These are phyloP conservation scores for Scopulariopsis brevicaulis DNA, from an alignment of 2,329 filamentous ascomycete genomes.

Conservation along the genomic window DNA sequence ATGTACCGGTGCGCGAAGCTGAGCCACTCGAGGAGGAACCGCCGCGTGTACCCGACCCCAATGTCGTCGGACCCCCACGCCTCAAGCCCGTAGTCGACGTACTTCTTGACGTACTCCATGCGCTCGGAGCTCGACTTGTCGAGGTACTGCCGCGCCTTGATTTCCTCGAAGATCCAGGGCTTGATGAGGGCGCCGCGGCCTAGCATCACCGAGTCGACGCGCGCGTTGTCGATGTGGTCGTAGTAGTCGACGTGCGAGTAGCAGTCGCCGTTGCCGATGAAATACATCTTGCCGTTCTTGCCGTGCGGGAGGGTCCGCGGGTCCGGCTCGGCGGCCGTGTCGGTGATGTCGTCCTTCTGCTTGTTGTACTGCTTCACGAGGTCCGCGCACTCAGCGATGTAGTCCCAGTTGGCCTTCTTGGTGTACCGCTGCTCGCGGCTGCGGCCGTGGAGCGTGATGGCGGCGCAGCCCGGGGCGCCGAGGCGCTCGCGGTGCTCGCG, in stretches of 20 bases:
- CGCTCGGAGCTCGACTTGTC: slow-evolving; percentile 89
- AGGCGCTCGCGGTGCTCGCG: slow-evolving; percentile 57
- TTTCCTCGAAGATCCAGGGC: slow-evolving; percentile 98
- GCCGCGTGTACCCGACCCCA: slow-evolving; percentile 78
- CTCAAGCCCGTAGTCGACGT: slow-evolving; percentile 80
- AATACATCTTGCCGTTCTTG: slow-evolving; percentile 64
- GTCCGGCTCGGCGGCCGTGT: slow-evolving; percentile 72
- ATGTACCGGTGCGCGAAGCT: slow-evolving; percentile 91
- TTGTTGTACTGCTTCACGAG: slow-evolving; percentile 72
- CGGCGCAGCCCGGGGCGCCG: slow-evolving; percentile 76
- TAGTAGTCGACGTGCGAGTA: slow-evolving; percentile 88
- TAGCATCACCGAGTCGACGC: slow-evolving; percentile 92
- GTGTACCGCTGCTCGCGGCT: slow-evolving; percentile 93
- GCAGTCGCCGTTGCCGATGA: slow-evolving; percentile 93
- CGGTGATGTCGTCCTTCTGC: slow-evolving; percentile 51
- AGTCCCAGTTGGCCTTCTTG: slow-evolving; percentile 83
- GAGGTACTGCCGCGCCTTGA: slow-evolving; percentile 80
- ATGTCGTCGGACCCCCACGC: slow-evolving; percentile 95
- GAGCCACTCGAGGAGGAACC: slow-evolving; percentile 91
- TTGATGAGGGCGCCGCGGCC: slow-evolving; percentile 94
- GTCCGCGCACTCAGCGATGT: slow-evolving; percentile 81
- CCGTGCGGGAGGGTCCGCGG: slow-evolving; percentile 57
- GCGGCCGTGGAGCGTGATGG: slow-evolving; percentile 90
- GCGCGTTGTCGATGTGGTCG: slow-evolving; percentile 61
- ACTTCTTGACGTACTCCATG: slow-evolving; percentile 76